Evolutionary conservation across 2,329 filamentous ascomycete genomes (phyloP), one percentile per base, ranked within the genome.

Genomic region (Pleurostoma richardsiae): DNA sequence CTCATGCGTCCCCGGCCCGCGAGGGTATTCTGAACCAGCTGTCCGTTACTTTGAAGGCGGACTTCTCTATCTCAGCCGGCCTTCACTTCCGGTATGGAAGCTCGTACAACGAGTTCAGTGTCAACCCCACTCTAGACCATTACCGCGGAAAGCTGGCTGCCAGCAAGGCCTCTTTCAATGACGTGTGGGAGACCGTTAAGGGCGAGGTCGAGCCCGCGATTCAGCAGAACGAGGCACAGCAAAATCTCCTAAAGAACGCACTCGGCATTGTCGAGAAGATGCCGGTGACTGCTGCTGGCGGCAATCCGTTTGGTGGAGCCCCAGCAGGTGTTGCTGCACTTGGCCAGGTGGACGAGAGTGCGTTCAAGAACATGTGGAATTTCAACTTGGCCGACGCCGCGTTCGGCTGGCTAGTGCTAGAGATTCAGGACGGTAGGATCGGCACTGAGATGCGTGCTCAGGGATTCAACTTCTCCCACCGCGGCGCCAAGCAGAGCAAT

Each of bases 301-400:
- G 94, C 27, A 97, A 97, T 65, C 94, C 94, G 5, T 99, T 99
- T 61, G 94, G 94, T 40, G 92, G 92, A 10, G 88, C 89, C 30
- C 81, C 85, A 45, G 82, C 83, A 43, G 87, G 86, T 38, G 83
- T 83, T 43, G 72, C 79, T 45, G 79, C 82, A 48, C 85, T 89
- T 43, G 94, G 94, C 30, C 88, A 95, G 61, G 90, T 99, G 19
- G 94, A 99, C 53, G 94, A 99, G 74, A 96, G 91, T 59, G 94
- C 94, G 2, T 99, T 99, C 80, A 99, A 99, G 76, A 99, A 99
- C 66, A 97, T 97, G 94, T 99, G 94, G 94, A 99, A 99, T 69
- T 99, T 99, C 72, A 97, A 97, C 67, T 71, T 99, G 55, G 94
- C 94, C 30, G 94, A 99, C 72, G 94, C 94, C 46, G 92, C 94